Conservation (phyloP, 495 filamentous ascomycete species). For the Cercophora scortea region DNA sequence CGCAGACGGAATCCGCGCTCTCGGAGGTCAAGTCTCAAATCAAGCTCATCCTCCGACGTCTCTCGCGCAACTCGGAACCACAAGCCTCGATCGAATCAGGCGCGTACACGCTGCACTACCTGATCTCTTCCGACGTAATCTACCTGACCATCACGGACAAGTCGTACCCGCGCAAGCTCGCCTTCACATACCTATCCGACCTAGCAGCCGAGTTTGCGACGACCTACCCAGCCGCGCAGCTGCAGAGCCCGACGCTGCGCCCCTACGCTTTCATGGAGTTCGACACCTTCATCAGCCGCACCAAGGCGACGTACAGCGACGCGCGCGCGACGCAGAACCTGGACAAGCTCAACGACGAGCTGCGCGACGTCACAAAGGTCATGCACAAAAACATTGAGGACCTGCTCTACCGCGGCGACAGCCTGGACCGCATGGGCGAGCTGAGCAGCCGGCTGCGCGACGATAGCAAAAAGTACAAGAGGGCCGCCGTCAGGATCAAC, state of each 20-base stretch:
- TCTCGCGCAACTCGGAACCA: conserved; percentile 79
- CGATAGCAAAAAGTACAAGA: conserved; percentile 88
- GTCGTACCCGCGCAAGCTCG: conserved; percentile 94
- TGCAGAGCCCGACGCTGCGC: conserved; percentile 64
- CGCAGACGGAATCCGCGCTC: conserved; percentile 61
- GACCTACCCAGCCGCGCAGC: conserved; percentile 65
- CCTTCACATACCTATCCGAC: conserved; percentile 97
- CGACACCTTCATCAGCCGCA: conserved; percentile 91
- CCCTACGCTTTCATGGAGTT: conserved; percentile 97
- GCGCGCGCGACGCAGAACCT: conserved; percentile 80
- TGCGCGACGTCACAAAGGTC: conserved; percentile 94
- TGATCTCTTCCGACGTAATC: conserved; percentile 71
- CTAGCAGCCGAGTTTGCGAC: conserved; percentile 84
- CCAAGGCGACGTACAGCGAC: conserved; percentile 92
- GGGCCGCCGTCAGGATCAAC: conserved; percentile 91
- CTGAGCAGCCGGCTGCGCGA: conserved; percentile 78
- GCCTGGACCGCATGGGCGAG: conserved; percentile 94
- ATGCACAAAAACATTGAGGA: conserved; percentile 99
- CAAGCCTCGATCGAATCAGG: conserved; percentile 86
- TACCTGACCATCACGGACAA: conserved; percentile 90
- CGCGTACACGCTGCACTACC: conserved; percentile 81
- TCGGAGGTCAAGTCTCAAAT: conserved; percentile 82
- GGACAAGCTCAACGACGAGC: conserved; percentile 86
- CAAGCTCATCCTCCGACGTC: conserved; percentile 78
- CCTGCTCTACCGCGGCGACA: conserved; percentile 88